These are phyloP conservation scores for Kockiozyma suomiensis DNA, from an alignment of 805 yeast species.

Conservation along the genomic window DNA sequence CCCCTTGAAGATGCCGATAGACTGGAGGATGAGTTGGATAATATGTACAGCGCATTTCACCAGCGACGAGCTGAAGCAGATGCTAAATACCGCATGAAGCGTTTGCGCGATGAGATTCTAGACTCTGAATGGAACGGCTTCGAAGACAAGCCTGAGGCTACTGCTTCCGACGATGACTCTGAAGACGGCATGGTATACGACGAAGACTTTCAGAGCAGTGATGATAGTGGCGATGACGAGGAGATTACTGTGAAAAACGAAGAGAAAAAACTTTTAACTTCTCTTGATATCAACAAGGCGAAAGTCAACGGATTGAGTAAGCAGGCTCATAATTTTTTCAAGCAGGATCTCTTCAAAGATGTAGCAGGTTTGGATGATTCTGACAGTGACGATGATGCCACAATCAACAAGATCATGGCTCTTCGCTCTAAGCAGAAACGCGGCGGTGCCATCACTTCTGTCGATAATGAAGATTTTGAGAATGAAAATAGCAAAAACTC, in stretches of 20 bases:
- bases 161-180: constrained; percentile 38
- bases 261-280: constrained; percentile 31
- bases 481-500: constrained; percentile 19
- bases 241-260: constrained; percentile 15
- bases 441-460: not conserved
- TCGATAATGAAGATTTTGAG: constrained; percentile 13
- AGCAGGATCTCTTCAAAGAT: constrained; percentile 43
- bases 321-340: constrained; percentile 46
- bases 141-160: constrained; percentile 23
- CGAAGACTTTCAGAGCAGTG: constrained; percentile 40
- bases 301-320: constrained; percentile 40
- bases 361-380: constrained; percentile 37
- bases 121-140: constrained; percentile 58
- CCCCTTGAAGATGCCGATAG: constrained; percentile 46
- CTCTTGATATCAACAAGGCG: constrained; percentile 31
- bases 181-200: constrained; percentile 41
- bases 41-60: constrained; percentile 68
- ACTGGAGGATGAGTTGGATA: constrained; percentile 79
- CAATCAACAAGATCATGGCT: constrained; percentile 21
- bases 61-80: constrained; percentile 45
- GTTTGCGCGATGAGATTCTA: constrained; percentile 52
- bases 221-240: constrained; percentile 40
- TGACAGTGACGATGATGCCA: constrained; percentile 37
- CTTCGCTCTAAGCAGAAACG: constrained; percentile 16
- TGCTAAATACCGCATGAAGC: constrained; percentile 56